Conservation (phyloP, 306 rosid species). For the Pyrus bretschneideri region DNA sequence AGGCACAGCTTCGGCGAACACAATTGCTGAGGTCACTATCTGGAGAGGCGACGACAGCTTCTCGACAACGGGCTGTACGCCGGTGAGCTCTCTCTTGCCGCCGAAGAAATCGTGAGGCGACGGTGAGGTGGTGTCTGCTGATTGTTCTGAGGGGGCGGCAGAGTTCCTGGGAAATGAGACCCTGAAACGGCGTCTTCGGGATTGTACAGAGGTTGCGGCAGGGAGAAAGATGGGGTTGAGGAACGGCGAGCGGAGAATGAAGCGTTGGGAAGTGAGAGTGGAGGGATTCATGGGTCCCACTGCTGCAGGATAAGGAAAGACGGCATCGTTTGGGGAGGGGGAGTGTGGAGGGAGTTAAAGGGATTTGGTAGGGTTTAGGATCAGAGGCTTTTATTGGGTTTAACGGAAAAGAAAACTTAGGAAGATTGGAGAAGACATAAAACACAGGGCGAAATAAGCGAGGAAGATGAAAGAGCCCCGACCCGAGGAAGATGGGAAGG, state of each 20-base stretch:
- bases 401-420: constrained; percentile 10
- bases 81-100: constrained; percentile 56
- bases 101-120: constrained; percentile 32
- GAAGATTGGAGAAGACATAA: neutral
- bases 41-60: constrained; percentile 58
- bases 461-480: neutral
- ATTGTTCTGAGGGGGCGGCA: constrained; percentile 22
- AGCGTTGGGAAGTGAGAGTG: constrained; percentile 29
- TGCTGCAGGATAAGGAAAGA: neutral
- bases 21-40: constrained; percentile 59
- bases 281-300: constrained; percentile 61
- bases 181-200: constrained; percentile 55
- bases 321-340: constrained; percentile 28
- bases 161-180: constrained; percentile 58
- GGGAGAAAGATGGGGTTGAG: constrained; percentile 37
- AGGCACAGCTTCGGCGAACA: constrained; percentile 65
- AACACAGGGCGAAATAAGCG: neutral
- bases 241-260: constrained; percentile 35
- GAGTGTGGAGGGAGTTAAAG: neutral
- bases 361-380: constrained; percentile 3
- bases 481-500: no score
- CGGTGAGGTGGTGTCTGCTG: constrained; percentile 15
- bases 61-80: constrained; percentile 64
- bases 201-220: constrained; percentile 8
- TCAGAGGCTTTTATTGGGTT: constrained; percentile 42